phyloP scores from a whole-genome alignment of 352 stramenopile species.

The Thalassiosira livingstoniorum region DNA sequence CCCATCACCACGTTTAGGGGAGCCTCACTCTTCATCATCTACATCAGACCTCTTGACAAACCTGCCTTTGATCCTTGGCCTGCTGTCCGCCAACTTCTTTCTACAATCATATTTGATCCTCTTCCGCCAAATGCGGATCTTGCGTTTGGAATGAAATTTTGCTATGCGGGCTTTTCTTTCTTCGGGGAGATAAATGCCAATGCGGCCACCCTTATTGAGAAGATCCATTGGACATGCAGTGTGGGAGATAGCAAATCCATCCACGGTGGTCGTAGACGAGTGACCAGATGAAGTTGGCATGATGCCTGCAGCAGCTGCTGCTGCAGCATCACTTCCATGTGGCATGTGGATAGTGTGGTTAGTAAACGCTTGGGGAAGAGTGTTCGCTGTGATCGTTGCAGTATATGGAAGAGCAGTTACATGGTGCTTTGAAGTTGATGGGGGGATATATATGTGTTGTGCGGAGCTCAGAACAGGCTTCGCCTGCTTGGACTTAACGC shows the following conservation, averaged over 20 bases:
- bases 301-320: constrained; percentile 28
- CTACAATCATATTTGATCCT: constrained; percentile 99
- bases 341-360: constrained; percentile 53
- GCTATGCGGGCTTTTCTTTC: constrained; percentile 93
- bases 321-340: constrained; percentile 53
- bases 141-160: constrained; percentile 97
- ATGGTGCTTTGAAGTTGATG: too few species aligned
- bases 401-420: too few species aligned
- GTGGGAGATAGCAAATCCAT: constrained; percentile 42
- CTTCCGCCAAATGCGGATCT: constrained; percentile 97
- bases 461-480: not conserved
- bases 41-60: constrained; percentile 88
- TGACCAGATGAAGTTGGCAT: not conserved
- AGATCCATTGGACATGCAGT: constrained; percentile 79
- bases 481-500: not conserved
- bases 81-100: constrained; percentile 96
- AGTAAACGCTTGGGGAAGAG: constrained; percentile 26
- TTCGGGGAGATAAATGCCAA: constrained; percentile 94
- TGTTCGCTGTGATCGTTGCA: too few species aligned
- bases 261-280: constrained; percentile 5
- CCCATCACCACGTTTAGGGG: too few species aligned
- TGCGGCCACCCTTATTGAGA: constrained; percentile 84
- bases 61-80: constrained; percentile 92
- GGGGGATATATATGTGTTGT: too few species aligned
- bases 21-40: constrained; percentile 28